These are phyloP conservation scores for Solanum neorickii DNA, from an alignment of 257 asterid genomes.

Conservation along the genomic window DNA sequence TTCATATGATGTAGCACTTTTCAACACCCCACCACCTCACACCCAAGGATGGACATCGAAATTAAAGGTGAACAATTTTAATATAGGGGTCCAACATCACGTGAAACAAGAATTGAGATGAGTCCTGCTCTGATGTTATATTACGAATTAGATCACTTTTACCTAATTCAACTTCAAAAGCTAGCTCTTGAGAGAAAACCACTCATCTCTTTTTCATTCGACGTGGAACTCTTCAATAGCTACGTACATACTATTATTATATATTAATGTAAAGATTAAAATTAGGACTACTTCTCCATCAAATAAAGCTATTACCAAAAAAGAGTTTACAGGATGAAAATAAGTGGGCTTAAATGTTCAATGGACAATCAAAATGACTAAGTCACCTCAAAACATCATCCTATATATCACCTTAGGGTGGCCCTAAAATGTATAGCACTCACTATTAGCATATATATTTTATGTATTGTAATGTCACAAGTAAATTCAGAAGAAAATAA, in stretches of 20 bases:
- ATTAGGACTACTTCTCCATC: not conserved
- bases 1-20: not conserved
- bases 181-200: not conserved
- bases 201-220: not conserved
- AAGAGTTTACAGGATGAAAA: not conserved
- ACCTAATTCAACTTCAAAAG: not conserved
- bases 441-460: not conserved
- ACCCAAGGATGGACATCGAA: not conserved
- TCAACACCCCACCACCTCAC: not conserved
- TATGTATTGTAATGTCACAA: not conserved
- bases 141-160: not conserved
- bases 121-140: not conserved
- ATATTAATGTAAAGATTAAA: not conserved
- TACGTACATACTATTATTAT: not conserved
- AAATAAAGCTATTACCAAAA: not conserved
- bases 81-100: not conserved
- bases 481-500: not conserved
- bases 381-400: not conserved
- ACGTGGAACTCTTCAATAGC: not conserved
- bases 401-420: not conserved
- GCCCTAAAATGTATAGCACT: not conserved
- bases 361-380: not conserved
- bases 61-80: not conserved
- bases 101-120: not conserved
- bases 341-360: not conserved